These are phyloP conservation scores for Meira miltonrushii DNA, from an alignment of 1,284 basidiomycete genomes.

Conservation along the genomic window DNA sequence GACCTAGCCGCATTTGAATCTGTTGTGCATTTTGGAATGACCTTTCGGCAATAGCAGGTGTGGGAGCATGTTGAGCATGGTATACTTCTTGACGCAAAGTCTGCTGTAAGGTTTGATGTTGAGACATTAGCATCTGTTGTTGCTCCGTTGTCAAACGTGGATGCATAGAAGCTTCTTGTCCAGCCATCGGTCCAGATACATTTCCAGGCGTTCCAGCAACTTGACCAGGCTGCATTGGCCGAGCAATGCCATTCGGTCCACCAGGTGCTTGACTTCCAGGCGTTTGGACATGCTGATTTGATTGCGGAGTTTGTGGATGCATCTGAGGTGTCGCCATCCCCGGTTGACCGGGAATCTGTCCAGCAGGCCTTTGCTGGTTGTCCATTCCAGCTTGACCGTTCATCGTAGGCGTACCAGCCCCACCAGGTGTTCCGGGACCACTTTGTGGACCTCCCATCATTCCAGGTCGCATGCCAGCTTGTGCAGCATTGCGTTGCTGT, in stretches of 20 bases:
- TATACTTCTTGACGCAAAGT: slow-evolving; percentile 42
- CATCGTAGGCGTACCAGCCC: slow-evolving; percentile 4
- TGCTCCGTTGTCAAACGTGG: slow-evolving; percentile 34
- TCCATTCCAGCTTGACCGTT: neutral
- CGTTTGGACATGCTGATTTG: neutral
- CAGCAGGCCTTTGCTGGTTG: neutral
- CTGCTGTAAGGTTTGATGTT: slow-evolving; percentile 39
- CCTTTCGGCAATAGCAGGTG: slow-evolving; percentile 35
- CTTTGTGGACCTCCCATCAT: neutral
- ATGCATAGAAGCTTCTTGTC: neutral
- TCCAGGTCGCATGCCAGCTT: too few species aligned
- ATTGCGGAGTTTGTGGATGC: neutral
- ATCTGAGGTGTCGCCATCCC: neutral
- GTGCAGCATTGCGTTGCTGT: neutral
- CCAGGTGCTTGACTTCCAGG: neutral
- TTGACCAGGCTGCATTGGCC: neutral
- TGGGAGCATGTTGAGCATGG: slow-evolving; percentile 42
- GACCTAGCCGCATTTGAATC: slow-evolving; percentile 38
- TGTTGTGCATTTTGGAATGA: slow-evolving; percentile 41
- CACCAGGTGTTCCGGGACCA: slow-evolving; percentile 4
- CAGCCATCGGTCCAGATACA: neutral
- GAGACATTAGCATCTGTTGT: slow-evolving; percentile 41
- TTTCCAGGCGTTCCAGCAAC: neutral
- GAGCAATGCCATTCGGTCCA: neutral
- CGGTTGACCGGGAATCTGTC: neutral